phyloP scores from a whole-genome alignment of 805 yeast species.

The Sugiyamaella valdiviana region DNA sequence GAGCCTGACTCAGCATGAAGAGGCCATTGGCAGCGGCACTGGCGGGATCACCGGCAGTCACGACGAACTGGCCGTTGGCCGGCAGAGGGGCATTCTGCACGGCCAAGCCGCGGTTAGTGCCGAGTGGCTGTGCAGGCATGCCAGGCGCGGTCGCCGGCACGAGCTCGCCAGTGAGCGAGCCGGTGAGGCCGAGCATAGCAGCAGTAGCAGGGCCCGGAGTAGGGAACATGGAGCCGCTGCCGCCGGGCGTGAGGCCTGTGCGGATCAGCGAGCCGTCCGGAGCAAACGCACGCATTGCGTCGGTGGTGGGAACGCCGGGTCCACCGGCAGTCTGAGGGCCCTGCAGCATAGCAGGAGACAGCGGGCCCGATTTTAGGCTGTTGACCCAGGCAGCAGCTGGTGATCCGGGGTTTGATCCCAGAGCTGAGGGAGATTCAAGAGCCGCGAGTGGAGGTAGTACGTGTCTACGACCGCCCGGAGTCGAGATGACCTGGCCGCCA shows the following conservation, averaged over 20 bases:
- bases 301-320: conserved; percentile 22
- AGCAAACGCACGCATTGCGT: background rate
- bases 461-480: conserved; percentile 25
- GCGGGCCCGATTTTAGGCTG: conserved; percentile 31
- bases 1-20: conserved; percentile 27
- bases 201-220: conserved; percentile 34
- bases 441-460: conserved; percentile 27
- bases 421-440: conserved; percentile 25
- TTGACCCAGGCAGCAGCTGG: conserved; percentile 18
- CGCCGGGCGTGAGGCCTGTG: conserved; percentile 36
- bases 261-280: conserved; percentile 31
- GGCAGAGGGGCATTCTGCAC: background rate
- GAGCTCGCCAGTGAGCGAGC: background rate
- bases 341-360: conserved; percentile 34
- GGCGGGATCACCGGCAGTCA: conserved; percentile 3
- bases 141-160: background rate
- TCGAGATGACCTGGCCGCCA: conserved; percentile 14
- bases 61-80: background rate
- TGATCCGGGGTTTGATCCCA: conserved; percentile 15
- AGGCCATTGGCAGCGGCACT: conserved; percentile 30
- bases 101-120: background rate
- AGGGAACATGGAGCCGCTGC: conserved; percentile 30
- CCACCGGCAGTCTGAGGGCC: conserved; percentile 26
- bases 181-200: conserved; percentile 34
- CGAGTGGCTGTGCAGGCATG: background rate